A percentile compares a stretch with the other conserved stretches of the same genome.
These are phyloP conservation scores for Amoeboaphelidium occidentale DNA, from an alignment of 371 early-diverging fungal genomes.

Conservation along the genomic window DNA sequence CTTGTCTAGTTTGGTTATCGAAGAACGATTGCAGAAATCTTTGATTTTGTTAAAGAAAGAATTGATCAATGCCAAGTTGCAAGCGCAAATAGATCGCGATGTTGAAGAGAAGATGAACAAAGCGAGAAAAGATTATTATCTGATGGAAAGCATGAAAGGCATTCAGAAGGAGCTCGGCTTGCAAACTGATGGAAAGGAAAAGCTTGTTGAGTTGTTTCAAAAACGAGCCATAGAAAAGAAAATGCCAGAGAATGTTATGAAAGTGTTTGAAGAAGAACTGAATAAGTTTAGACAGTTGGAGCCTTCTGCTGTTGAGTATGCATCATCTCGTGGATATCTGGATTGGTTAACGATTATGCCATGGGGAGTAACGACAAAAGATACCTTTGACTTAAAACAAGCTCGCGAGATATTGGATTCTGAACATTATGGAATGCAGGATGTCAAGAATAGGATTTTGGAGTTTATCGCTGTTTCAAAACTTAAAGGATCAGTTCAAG, in stretches of 20 bases:
- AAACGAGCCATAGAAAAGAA: slow-evolving; percentile 46
- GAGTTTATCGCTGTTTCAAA: slow-evolving; percentile 96
- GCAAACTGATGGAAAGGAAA: slow-evolving; percentile 89
- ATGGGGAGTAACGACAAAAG: slow-evolving; percentile 68
- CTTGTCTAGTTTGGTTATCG: slow-evolving; percentile 57
- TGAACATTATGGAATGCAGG: slow-evolving; percentile 94
- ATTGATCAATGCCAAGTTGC: slow-evolving; percentile 78
- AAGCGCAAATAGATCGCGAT: slow-evolving; percentile 80
- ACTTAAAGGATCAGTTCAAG: slow-evolving; percentile 73
- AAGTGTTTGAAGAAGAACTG: slow-evolving; percentile 78
- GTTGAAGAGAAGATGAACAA: slow-evolving; percentile 87
- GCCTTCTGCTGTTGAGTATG: slow-evolving; percentile 87
- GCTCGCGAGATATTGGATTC: slow-evolving; percentile 69
- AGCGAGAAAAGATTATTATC: slow-evolving; percentile 81
- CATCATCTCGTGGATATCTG: slow-evolving; percentile 84
- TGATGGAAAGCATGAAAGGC: slow-evolving; percentile 94
- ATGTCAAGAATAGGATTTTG: slow-evolving; percentile 90
- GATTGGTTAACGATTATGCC: slow-evolving; percentile 93
- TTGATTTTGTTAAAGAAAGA: slow-evolving; percentile 83
- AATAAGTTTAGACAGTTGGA: slow-evolving; percentile 75
- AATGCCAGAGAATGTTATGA: slow-evolving; percentile 70
- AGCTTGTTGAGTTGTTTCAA: slow-evolving; percentile 71
- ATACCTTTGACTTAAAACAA: slow-evolving; percentile 64
- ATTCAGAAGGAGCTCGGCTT: slow-evolving; percentile 92
- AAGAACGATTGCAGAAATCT: slow-evolving; percentile 72